These are phyloP conservation scores for Apiotrichum sp. DNA, from an alignment of 1,284 basidiomycete genomes.

Conservation along the genomic window DNA sequence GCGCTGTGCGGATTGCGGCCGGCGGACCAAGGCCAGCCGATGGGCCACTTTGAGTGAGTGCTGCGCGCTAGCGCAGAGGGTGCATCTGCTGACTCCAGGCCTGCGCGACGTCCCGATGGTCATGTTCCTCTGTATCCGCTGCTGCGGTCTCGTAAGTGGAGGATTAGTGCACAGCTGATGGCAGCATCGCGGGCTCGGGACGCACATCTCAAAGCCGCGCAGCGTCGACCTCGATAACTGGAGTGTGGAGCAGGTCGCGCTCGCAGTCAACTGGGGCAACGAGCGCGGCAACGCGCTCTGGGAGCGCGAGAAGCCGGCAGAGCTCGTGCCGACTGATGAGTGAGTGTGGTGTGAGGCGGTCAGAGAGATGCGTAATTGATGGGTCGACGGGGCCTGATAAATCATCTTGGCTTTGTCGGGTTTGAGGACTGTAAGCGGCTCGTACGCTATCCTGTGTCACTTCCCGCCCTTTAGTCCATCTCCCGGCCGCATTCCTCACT, in stretches of 20 bases:
- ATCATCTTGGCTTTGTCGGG: background rate
- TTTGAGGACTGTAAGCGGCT: no score
- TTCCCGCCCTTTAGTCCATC: no score
- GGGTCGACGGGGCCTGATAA: no score
- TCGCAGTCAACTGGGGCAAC: conserved; percentile 47
- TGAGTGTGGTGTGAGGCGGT: conserved; percentile 30
- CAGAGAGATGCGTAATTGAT: no score
- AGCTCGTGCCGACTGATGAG: conserved; percentile 30
- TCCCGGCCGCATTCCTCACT: no score
- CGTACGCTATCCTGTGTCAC: no score
- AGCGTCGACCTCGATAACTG: conserved; percentile 51
- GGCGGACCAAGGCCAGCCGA: conserved; percentile 37
- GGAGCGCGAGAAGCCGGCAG: conserved; percentile 35
- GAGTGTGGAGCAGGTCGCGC: conserved; percentile 44
- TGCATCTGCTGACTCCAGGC: conserved; percentile 16
- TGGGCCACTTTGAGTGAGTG: conserved; percentile 46
- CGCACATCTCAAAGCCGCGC: conserved; percentile 51
- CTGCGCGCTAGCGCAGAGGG: background rate
- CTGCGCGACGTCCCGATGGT: conserved; percentile 46
- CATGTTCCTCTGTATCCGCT: conserved; percentile 52
- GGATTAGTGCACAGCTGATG: background rate
- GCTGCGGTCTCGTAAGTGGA: conserved; percentile 43
- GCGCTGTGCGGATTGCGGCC: conserved; percentile 50
- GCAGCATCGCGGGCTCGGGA: conserved; percentile 50
- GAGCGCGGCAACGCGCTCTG: conserved; percentile 43